Evolutionary conservation across 2,329 filamentous ascomycete genomes (phyloP).

Genomic region (Trichoderma sp.): DNA sequence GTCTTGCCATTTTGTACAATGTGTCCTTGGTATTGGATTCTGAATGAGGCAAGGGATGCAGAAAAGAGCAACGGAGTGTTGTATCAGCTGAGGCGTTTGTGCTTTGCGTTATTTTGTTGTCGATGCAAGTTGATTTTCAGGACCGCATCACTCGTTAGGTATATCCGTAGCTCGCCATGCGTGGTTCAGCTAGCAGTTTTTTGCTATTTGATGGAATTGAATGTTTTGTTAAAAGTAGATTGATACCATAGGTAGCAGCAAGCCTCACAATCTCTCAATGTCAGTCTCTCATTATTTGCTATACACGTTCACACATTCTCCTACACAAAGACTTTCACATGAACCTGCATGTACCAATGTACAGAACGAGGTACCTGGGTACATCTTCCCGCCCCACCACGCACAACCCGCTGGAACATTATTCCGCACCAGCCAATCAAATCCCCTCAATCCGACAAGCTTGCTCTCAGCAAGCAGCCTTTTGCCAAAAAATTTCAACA

Average conservation of each 20-base stretch:
- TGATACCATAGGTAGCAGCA: not conserved
- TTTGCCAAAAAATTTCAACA: slow-evolving; percentile 20
- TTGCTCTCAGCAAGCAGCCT: not conserved
- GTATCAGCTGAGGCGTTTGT: not conserved
- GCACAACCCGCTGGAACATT: slow-evolving; percentile 13
- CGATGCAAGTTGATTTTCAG: not conserved
- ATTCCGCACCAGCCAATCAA: slow-evolving; percentile 23
- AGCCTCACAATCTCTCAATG: not conserved
- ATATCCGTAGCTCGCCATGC: slow-evolving; percentile 1
- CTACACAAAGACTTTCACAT: not conserved
- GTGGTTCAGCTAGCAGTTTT: not conserved
- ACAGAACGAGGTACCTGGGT: not conserved
- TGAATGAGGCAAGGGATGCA: not conserved
- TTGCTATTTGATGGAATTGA: not conserved
- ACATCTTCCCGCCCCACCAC: not conserved
- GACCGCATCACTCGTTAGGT: slow-evolving; percentile 8
- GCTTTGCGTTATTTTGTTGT: not conserved
- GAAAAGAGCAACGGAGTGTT: not conserved
- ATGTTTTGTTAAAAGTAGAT: not conserved
- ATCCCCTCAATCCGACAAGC: not conserved
- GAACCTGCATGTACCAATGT: not conserved
- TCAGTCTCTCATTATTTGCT: not conserved
- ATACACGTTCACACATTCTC: too few relatives aligned
- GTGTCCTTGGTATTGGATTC: not conserved
- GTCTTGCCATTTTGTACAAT: not conserved